Percentiles rank a stretch among this genome's conserved stretches.
Evolutionary conservation across 495 filamentous ascomycete genomes (phyloP).

Genomic region (Astrocystis sublimbata): DNA sequence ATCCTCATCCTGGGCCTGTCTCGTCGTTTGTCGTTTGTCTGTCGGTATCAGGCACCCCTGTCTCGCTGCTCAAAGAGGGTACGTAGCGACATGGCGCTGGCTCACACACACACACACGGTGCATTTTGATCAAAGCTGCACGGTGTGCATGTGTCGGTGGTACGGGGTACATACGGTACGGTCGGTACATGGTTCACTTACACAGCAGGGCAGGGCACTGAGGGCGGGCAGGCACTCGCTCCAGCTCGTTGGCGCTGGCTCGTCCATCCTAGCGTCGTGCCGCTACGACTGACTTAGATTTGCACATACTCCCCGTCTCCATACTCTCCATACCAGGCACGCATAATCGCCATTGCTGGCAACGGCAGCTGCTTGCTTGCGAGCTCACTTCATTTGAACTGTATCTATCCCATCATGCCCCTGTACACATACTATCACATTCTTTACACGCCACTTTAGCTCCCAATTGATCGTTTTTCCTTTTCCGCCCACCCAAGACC

Average conservation of each 20-base stretch:
- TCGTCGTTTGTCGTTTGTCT: too few species aligned
- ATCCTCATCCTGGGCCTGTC: too few species aligned
- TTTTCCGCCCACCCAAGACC: constrained; percentile 7
- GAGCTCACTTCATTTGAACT: not conserved
- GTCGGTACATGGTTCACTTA: too few species aligned
- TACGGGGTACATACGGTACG: too few species aligned
- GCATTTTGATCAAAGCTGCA: too few species aligned
- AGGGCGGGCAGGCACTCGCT: too few species aligned
- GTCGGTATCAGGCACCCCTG: too few species aligned
- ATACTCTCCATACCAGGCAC: constrained; percentile 20
- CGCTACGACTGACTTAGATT: constrained; percentile 19
- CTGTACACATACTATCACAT: constrained; percentile 20
- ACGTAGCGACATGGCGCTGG: too few species aligned
- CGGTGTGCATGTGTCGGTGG: too few species aligned
- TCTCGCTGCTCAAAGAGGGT: too few species aligned
- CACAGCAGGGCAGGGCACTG: too few species aligned
- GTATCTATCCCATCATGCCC: constrained; percentile 6
- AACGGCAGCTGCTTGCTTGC: constrained; percentile 7
- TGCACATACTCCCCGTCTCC: constrained; percentile 24
- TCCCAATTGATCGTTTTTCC: constrained; percentile 16
- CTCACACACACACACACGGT: too few species aligned
- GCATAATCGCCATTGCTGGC: constrained; percentile 7
- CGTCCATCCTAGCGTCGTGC: constrained; percentile 5
- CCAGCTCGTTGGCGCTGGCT: constrained; percentile 17
- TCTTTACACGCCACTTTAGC: constrained; percentile 12